phyloP scores from a whole-genome alignment of 2,329 filamentous ascomycete species.

The Penicillium sp. region DNA sequence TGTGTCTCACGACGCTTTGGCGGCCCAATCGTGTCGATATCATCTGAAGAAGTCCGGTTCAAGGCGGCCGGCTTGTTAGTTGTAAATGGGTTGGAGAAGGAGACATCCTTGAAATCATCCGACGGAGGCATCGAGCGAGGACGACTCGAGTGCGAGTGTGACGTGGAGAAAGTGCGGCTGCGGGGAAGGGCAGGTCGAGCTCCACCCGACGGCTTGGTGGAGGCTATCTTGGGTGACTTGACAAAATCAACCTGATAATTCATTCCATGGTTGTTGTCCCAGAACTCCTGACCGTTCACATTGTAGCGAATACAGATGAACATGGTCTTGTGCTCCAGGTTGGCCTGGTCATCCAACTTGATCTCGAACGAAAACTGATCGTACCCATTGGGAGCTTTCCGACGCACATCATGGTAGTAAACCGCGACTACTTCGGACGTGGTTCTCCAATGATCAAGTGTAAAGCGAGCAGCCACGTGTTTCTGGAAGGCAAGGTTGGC shows the following conservation, averaged over 20 bases:
- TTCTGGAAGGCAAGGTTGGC: constrained; percentile 90
- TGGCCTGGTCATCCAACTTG: constrained; percentile 82
- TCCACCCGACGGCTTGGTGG: constrained; percentile 47
- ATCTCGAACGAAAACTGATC: constrained; percentile 94
- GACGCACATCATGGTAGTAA: constrained; percentile 71
- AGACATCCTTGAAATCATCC: constrained; percentile 64
- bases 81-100: constrained; percentile 56
- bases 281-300: constrained; percentile 78
- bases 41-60: constrained; percentile 66
- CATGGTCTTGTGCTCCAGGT: constrained; percentile 86
- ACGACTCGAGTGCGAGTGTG: constrained; percentile 40
- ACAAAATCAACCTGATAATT: constrained; percentile 95
- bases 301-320: constrained; percentile 87
- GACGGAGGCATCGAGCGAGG: constrained; percentile 49
- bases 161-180: constrained; percentile 56
- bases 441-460: constrained; percentile 97
- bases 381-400: constrained; percentile 58
- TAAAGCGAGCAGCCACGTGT: constrained; percentile 84
- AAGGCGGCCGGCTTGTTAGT: constrained; percentile 64
- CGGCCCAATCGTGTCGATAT: constrained; percentile 56
- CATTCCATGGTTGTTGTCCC: constrained; percentile 83
- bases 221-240: constrained; percentile 65
- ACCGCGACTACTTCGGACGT: constrained; percentile 92
- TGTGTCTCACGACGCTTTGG: constrained; percentile 44
- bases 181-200: constrained; percentile 58